Conservation (phyloP, 768 basidiomycete genomes). For the Boletus reticuloceps region DNA sequence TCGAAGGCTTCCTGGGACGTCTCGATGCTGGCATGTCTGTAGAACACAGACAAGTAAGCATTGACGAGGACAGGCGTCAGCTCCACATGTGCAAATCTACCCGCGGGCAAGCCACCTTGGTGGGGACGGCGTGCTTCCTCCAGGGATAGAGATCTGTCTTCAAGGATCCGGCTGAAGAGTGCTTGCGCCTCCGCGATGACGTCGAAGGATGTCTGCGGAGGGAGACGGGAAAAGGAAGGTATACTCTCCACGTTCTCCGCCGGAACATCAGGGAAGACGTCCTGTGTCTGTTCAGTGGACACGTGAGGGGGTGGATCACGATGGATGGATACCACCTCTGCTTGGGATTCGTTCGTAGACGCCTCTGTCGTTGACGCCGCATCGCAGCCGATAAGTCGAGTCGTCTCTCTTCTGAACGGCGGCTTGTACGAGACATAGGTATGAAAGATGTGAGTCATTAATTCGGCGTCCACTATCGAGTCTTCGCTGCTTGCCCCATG, state of each 20-base stretch:
- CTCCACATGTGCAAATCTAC: conserved; percentile 55
- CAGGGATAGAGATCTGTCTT: conserved; percentile 32
- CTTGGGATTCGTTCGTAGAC: conserved; percentile 1
- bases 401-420: conserved; percentile 55
- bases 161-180: conserved; percentile 62
- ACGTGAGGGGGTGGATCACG: background rate
- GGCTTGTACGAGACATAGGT: conserved; percentile 80
- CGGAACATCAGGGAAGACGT: conserved; percentile 2
- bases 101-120: conserved; percentile 11
- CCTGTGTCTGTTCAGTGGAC: conserved; percentile 3
- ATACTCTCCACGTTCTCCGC: background rate
- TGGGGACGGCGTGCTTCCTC: background rate
- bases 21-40: conserved; percentile 54
- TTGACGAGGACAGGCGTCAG: conserved; percentile 67
- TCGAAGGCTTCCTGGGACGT: conserved; percentile 48
- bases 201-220: conserved; percentile 72
- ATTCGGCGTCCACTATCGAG: conserved; percentile 54
- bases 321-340: background rate
- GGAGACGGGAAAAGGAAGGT: conserved; percentile 45
- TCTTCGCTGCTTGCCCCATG: conserved; percentile 20
- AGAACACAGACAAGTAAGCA: conserved; percentile 78
- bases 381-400: conserved; percentile 38
- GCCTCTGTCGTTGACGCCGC: background rate
- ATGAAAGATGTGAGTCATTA: conserved; percentile 85
- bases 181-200: conserved; percentile 64